These are phyloP conservation scores for Neofusicoccum cordaticola DNA, from an alignment of 2,329 filamentous ascomycete species.

Conservation along the genomic window DNA sequence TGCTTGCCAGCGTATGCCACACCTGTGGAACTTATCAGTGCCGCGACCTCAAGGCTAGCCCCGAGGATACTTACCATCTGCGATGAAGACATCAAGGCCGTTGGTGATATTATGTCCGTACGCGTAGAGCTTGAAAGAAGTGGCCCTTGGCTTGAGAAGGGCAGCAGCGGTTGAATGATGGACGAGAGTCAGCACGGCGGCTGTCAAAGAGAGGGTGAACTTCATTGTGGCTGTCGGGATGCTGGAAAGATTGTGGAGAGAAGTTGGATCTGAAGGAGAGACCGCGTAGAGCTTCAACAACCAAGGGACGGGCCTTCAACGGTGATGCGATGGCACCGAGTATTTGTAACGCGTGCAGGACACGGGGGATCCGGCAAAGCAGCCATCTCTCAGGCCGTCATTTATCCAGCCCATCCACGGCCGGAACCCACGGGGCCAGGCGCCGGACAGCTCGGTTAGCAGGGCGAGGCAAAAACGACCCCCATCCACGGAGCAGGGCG, in stretches of 20 bases:
- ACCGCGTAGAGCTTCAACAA: background rate
- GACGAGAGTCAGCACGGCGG: background rate
- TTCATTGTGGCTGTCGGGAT: background rate
- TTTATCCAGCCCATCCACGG: background rate
- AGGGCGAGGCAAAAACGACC: background rate
- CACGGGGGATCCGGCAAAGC: background rate
- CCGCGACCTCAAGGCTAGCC: background rate
- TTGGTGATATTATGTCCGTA: conserved; percentile 28
- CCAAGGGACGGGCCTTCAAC: background rate
- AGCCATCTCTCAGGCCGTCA: background rate
- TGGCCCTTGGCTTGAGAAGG: conserved; percentile 4
- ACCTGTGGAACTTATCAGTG: conserved; percentile 22
- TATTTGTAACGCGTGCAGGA: background rate
- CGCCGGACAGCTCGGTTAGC: background rate
- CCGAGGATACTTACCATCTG: conserved; percentile 28
- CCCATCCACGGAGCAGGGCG: background rate
- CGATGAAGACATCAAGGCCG: conserved; percentile 32
- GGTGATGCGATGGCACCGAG: background rate
- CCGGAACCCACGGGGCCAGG: background rate
- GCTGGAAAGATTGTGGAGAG: background rate
- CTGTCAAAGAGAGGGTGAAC: background rate
- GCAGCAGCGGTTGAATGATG: background rate
- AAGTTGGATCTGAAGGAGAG: background rate
- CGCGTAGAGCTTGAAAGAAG: conserved; percentile 28
- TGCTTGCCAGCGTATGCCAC: conserved; percentile 32